Evolutionary conservation across 805 yeast genomes (phyloP).

Genomic region (Ogataea nitratoaversa): DNA sequence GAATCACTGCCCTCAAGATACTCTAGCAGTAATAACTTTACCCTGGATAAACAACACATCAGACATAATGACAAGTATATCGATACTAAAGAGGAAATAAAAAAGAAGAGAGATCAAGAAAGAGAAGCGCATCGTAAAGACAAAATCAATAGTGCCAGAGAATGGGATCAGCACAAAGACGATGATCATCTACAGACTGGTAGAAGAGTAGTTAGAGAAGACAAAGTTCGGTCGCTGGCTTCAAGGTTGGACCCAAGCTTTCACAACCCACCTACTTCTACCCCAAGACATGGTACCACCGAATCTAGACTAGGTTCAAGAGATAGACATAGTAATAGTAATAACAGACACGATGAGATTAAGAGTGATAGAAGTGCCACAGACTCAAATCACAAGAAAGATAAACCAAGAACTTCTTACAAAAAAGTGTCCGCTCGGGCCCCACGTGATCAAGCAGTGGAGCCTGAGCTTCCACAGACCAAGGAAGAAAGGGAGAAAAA

Average conservation of each 20-base stretch:
- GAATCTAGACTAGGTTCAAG: too few relatives aligned
- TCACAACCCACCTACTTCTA: too few relatives aligned
- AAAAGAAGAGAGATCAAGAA: constrained; percentile 2
- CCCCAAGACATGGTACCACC: too few relatives aligned
- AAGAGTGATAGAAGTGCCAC: too few relatives aligned
- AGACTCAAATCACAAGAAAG: constrained; percentile 6
- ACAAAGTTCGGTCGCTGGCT: too few relatives aligned
- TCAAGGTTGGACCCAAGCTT: too few relatives aligned
- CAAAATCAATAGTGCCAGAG: constrained; percentile 1
- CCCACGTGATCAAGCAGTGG: not conserved
- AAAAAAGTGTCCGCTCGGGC: not conserved
- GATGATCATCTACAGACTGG: not conserved
- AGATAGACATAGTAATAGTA: too few relatives aligned
- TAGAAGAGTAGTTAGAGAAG: too few relatives aligned
- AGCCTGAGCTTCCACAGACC: not conserved
- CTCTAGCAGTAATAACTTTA: too few relatives aligned
- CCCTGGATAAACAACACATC: not conserved
- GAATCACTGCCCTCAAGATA: too few relatives aligned
- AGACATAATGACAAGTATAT: not conserved
- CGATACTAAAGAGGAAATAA: constrained; percentile 1
- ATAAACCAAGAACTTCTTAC: not conserved
- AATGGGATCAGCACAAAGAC: constrained; percentile 1
- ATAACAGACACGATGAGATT: too few relatives aligned
- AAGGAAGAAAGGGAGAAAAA: not conserved
- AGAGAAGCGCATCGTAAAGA: constrained; percentile 3